Base-by-base conservation (phyloP, 352 stramenopile species). In the Pythium folliculosum region DNA sequence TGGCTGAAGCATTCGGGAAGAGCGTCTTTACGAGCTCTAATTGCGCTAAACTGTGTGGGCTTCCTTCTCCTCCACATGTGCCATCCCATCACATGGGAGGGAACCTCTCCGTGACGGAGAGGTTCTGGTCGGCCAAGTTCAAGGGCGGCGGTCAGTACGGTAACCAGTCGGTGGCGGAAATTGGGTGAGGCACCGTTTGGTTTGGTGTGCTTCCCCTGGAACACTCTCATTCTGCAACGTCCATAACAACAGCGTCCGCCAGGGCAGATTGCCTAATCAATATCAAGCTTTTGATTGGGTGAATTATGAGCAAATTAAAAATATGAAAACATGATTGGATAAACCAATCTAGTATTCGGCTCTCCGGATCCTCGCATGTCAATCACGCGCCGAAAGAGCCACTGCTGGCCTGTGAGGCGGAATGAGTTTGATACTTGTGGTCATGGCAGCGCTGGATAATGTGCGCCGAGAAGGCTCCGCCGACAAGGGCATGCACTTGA, bases 141-240 rank as follows among this genome's bases (percentile, higher is more conserved):
- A 63, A 69, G 52, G 19, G 2, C 23, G 22, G 16, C 17, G n/a
- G 35, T 27, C 21, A 27, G 17, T 35, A 38, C 23, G 25, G 50
- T 49, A 45, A 32, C 27, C 27, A 32, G 27, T 32, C 40, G 35
- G 35, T 10, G 12, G 35, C 35, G 8, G 17, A 47, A 12, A 17
- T 7, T 43, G 37, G 37, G 37, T 47, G 30, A 22, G 40, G 43
- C 23, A 53, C 16, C 45, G 48, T 67, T 69, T 38, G 63, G 63
- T 64, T 69, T 69, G 43, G 63, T 69, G 63, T 63, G 63, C 37
- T 48, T 48, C 25, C 32, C 51, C 51, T 40, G 22, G 38, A 47
- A 67, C 32, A 55, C 50, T 8, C 45, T 51, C 43, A 62, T 62
- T 37, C 32, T 49, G 61, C 61, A 67, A 67, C 61, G 30, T 23